Evolutionary conservation across 768 basidiomycete genomes (phyloP).

Genomic region (Boletus pseudo-olivaceus): DNA sequence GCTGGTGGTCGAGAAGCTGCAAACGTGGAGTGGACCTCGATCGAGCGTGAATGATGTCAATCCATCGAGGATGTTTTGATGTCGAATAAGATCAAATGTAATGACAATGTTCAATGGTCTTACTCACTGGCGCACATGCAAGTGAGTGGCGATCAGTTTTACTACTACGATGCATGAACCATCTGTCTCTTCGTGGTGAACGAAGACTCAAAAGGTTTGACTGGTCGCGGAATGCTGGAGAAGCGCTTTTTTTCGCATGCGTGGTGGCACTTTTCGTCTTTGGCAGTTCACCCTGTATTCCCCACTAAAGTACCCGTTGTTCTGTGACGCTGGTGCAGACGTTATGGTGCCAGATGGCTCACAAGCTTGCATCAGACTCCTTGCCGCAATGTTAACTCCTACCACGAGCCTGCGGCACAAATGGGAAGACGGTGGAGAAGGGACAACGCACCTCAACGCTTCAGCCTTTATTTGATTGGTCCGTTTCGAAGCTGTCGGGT

Average conservation of each 20-base stretch:
- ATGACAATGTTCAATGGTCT: background rate
- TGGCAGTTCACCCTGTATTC: too few relatives aligned
- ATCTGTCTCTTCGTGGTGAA: background rate
- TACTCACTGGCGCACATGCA: background rate
- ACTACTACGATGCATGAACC: background rate
- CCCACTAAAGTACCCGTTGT: background rate
- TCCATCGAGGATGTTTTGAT: background rate
- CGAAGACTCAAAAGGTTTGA: background rate
- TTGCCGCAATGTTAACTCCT: background rate
- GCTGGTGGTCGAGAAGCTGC: background rate
- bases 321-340: background rate
- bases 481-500: background rate
- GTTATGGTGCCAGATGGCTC: background rate
- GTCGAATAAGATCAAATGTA: background rate
- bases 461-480: too few relatives aligned
- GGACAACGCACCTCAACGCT: background rate
- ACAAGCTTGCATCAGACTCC: background rate
- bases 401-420: background rate
- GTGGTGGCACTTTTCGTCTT: too few relatives aligned
- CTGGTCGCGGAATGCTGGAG: background rate
- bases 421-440: background rate
- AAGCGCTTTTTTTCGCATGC: background rate
- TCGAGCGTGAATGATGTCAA: background rate
- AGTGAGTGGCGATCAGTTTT: background rate
- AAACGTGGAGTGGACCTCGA: background rate